Evolutionary conservation across 306 rosid species (phyloP).

Genomic region (Glycine tomentella): DNA sequence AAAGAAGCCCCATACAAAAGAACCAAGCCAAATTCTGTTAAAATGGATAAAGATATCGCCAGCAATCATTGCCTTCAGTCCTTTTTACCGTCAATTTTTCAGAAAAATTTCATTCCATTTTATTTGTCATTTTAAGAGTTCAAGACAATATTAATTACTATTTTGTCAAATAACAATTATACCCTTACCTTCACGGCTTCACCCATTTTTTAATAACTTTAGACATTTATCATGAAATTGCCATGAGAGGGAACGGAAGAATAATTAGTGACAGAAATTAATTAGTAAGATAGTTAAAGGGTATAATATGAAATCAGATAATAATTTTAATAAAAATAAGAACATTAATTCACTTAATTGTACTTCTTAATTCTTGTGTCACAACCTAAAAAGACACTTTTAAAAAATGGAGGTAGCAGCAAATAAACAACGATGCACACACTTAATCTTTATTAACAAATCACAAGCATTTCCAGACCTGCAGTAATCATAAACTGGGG

Average conservation of each 20-base stretch:
- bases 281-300: not conserved
- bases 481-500: slow-evolving; percentile 2
- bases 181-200: not conserved
- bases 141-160: not conserved
- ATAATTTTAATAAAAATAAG: not conserved
- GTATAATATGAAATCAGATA: not conserved
- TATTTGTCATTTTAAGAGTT: not conserved
- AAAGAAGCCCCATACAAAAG: slow-evolving; percentile 14
- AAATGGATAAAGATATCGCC: not conserved
- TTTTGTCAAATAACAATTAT: not conserved
- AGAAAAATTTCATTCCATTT: not conserved
- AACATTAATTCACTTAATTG: not conserved
- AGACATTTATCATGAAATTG: not conserved
- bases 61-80: not conserved
- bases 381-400: not conserved
- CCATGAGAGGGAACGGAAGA: not conserved
- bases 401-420: not conserved
- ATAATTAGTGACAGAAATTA: not conserved
- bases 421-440: slow-evolving; percentile 6
- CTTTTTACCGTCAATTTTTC: not conserved
- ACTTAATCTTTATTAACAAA: slow-evolving; percentile 30
- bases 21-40: not conserved
- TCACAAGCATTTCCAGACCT: not conserved
- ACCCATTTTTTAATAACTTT: not conserved
- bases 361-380: not conserved